Evolutionary conservation across 2,329 filamentous ascomycete genomes (phyloP).

Genomic region (Neurospora sp.): DNA sequence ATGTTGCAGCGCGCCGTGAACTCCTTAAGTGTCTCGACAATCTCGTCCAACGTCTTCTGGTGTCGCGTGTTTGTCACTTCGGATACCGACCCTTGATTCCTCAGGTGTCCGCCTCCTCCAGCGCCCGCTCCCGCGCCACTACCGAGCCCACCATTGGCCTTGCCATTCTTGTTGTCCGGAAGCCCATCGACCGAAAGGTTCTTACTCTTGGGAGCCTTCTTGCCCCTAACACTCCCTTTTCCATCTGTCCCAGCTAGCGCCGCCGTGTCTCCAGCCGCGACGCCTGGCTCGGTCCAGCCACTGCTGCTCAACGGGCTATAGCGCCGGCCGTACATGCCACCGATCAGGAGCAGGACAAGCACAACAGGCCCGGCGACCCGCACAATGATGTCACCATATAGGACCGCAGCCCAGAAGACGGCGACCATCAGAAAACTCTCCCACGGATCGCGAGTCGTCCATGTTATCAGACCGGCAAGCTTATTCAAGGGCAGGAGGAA

Average conservation of each 20-base stretch:
- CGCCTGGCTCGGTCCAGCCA: slow-evolving; percentile 50
- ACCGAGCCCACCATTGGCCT: slow-evolving; percentile 20
- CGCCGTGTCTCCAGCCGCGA: slow-evolving; percentile 24
- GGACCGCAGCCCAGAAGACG: slow-evolving; percentile 72
- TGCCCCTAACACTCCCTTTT: slow-evolving; percentile 14
- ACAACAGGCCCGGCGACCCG: slow-evolving; percentile 76
- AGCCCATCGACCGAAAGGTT: slow-evolving; percentile 20
- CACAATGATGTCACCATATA: slow-evolving; percentile 81
- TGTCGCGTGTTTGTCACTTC: slow-evolving; percentile 62
- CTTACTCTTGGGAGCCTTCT: slow-evolving; percentile 17
- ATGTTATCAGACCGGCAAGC: slow-evolving; percentile 75
- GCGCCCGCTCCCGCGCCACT: slow-evolving; percentile 6
- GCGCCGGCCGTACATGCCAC: slow-evolving; percentile 84
- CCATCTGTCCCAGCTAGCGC: slow-evolving; percentile 10
- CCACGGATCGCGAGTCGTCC: slow-evolving; percentile 91
- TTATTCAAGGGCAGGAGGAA: slow-evolving; percentile 86
- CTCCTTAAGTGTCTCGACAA: slow-evolving; percentile 83
- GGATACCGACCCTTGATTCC: slow-evolving; percentile 36
- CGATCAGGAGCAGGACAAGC: slow-evolving; percentile 67
- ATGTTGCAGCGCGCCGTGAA: slow-evolving; percentile 91
- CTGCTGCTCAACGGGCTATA: slow-evolving; percentile 88
- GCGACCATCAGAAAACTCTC: slow-evolving; percentile 88
- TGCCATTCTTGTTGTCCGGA: slow-evolving; percentile 16
- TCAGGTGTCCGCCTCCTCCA: slow-evolving; percentile 18
- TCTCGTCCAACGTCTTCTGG: slow-evolving; percentile 94